Percentiles rank a stretch among this genome's conserved stretches.
phyloP scores from a whole-genome alignment of 1,284 basidiomycete species.

The Cutaneotrichosporon sp. region DNA sequence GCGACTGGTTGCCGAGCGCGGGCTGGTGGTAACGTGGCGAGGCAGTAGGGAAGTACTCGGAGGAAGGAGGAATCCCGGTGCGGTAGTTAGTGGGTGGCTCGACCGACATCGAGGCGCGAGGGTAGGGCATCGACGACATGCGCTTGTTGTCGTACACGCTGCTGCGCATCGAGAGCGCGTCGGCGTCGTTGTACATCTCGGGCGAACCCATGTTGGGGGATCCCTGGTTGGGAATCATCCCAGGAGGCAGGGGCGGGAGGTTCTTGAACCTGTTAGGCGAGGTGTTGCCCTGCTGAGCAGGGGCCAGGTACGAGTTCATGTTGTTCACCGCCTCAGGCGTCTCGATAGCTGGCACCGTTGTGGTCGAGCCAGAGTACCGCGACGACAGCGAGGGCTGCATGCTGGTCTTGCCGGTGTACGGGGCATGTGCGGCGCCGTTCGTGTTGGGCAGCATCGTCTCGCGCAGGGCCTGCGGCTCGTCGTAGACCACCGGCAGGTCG shows the following conservation, averaged over 20 bases:
- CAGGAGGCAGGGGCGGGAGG: slow-evolving; percentile 45
- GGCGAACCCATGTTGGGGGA: slow-evolving; percentile 6
- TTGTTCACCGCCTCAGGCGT: slow-evolving; percentile 15
- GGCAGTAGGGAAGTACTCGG: slow-evolving; percentile 27
- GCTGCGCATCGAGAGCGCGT: slow-evolving; percentile 11
- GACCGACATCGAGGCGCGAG: slow-evolving; percentile 8
- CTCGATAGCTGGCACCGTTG: slow-evolving; percentile 19
- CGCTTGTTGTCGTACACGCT: slow-evolving; percentile 24
- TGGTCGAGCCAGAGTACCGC: slow-evolving; percentile 21
- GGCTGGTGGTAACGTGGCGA: slow-evolving; percentile 23
- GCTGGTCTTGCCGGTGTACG: slow-evolving; percentile 17
- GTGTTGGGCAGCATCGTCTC: slow-evolving; percentile 9
- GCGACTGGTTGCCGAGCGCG: neutral
- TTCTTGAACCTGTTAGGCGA: slow-evolving; percentile 49
- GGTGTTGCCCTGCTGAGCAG: slow-evolving; percentile 10
- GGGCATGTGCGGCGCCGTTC: neutral
- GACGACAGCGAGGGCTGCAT: slow-evolving; percentile 24
- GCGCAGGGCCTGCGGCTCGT: slow-evolving; percentile 19
- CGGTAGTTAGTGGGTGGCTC: slow-evolving; percentile 20
- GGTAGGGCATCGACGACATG: slow-evolving; percentile 21
- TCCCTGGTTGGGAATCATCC: slow-evolving; percentile 3
- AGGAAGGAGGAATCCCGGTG: slow-evolving; percentile 18
- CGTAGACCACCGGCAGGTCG: slow-evolving; percentile 13
- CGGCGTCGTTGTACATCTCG: slow-evolving; percentile 16
- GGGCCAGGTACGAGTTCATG: slow-evolving; percentile 12